Evolutionary conservation across 257 asterid genomes (phyloP), one percentile per base, ranked within the genome.

Genomic region (Jasminum sambac): DNA sequence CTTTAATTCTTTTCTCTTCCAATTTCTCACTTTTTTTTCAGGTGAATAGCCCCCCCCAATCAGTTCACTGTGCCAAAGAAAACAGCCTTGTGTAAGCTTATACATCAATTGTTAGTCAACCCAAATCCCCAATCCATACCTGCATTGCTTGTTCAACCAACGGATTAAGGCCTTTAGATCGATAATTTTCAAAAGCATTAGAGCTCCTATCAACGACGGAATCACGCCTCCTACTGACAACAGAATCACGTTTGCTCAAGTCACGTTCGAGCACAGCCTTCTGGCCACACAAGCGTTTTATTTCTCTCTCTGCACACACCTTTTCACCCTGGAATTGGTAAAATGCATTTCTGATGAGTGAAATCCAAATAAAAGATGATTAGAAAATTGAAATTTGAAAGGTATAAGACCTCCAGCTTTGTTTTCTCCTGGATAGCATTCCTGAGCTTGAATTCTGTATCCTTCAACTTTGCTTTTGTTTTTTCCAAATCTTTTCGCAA

Each of bases 241-340:
- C 69, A 37, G 87, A 81, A 77, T 84, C 97, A 10, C 85, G 94
- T 73, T 87, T 93, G 82, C 85, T 86, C 75, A 87, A 74, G 81
- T 93, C 97, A 67, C 98, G 97, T 80, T 93, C 97, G 71, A 93
- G 95, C 77, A 81, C 70, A 68, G 88, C 87, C 84, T 87, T 89
- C 82, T 89, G 97, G 69, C 75, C 85, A 74, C 80, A 90, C 78
- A 89, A 76, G 72, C 76, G 81, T 80, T 89, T 94, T 63, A 88
- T 79, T 83, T 91, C 95, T 84, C 92, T 86, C 84, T 91, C 99
- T 12, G 89, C 89, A 48, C 78, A 77, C 43, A 98, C 85, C 76
- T 91, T 95, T 85, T 95, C 98, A 63, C 98, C 96, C 99, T 95
- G 79, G 66, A 52, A 72, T 63, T 36, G 64, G 58, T 38, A 71